Percentiles rank a stretch among this genome's conserved stretches.
phyloP scores from a whole-genome alignment of 208 protist genomes.

The Acanthamoeba castellanii region DNA sequence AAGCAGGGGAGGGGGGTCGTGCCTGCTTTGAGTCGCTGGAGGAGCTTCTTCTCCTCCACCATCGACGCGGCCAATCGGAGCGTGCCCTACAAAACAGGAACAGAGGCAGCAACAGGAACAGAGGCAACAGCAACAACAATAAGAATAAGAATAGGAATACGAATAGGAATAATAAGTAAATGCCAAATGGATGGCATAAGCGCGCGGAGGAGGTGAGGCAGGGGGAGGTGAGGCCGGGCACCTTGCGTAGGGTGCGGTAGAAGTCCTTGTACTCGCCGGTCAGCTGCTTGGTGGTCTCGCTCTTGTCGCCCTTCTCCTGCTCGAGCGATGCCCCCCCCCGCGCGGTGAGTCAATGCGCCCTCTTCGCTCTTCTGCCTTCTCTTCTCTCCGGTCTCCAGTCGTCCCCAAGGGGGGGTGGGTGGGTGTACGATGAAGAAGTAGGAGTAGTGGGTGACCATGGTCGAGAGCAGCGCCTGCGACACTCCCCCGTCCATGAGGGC shows the following conservation, averaged over 20 bases:
- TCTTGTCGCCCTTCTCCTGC: not conserved
- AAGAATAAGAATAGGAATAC: too few species aligned
- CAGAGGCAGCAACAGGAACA: too few species aligned
- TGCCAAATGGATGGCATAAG: too few species aligned
- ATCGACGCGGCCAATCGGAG: slow-evolving; percentile 5
- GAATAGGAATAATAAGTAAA: too few species aligned
- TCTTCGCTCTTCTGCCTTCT: too few species aligned
- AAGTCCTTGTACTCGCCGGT: slow-evolving; percentile 18
- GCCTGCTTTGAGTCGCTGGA: not conserved
- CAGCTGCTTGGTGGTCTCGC: not conserved
- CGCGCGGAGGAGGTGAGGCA: too few species aligned
- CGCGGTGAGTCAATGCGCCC: too few species aligned
- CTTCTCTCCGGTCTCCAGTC: too few species aligned
- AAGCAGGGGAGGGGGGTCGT: not conserved
- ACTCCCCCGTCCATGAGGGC: slow-evolving; percentile 7
- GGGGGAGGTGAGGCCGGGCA: not conserved
- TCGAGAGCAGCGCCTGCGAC: not conserved
- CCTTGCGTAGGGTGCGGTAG: slow-evolving; percentile 19
- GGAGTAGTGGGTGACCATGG: slow-evolving; percentile 4
- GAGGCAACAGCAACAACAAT: too few species aligned
- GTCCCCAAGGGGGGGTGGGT: not conserved
- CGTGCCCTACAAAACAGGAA: not conserved
- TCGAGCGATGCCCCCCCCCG: too few species aligned
- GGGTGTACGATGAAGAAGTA: slow-evolving; percentile 14
- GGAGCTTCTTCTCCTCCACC: slow-evolving; percentile 41